Percentiles rank a stretch among this genome's conserved stretches.
Conservation (phyloP, 306 rosid genomes). For the Acmispon strigosus region DNA sequence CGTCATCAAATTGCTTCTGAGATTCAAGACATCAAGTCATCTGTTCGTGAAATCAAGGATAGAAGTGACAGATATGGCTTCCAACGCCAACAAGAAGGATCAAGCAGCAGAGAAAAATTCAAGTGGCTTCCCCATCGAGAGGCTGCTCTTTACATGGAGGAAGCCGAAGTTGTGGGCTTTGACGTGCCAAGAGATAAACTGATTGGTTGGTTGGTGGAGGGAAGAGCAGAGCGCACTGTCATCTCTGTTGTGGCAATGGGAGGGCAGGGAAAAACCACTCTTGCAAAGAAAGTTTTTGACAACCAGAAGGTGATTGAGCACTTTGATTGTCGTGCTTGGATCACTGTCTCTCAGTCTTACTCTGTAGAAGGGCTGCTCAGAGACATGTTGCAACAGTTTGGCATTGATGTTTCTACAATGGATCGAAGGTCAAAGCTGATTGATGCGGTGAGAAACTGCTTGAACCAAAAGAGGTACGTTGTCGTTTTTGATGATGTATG, state of each 20-base stretch:
- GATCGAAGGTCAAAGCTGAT: no score
- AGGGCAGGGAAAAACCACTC: slow-evolving; percentile 17
- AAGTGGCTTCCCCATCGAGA: background rate
- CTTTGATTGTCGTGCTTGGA: background rate
- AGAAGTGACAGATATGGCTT: background rate
- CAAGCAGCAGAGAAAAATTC: background rate
- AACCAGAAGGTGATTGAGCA: background rate
- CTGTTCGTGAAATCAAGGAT: background rate
- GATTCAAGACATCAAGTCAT: background rate
- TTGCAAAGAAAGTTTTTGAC: background rate
- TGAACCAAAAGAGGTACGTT: background rate
- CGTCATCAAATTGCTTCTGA: background rate
- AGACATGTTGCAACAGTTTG: background rate
- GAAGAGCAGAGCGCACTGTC: background rate
- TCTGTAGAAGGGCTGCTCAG: background rate
- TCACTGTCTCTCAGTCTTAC: slow-evolving; percentile 6
- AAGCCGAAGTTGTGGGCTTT: slow-evolving; percentile 1
- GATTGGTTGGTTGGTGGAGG: background rate
- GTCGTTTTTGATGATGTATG: slow-evolving; percentile 5
- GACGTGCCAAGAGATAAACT: background rate
- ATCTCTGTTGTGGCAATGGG: background rate
- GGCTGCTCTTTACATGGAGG: background rate
- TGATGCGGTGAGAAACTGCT: background rate
- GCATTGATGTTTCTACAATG: no score
- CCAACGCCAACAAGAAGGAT: background rate